Base-by-base conservation (phyloP, 805 yeast species). In the Cyberlindnera maclurae region DNA sequence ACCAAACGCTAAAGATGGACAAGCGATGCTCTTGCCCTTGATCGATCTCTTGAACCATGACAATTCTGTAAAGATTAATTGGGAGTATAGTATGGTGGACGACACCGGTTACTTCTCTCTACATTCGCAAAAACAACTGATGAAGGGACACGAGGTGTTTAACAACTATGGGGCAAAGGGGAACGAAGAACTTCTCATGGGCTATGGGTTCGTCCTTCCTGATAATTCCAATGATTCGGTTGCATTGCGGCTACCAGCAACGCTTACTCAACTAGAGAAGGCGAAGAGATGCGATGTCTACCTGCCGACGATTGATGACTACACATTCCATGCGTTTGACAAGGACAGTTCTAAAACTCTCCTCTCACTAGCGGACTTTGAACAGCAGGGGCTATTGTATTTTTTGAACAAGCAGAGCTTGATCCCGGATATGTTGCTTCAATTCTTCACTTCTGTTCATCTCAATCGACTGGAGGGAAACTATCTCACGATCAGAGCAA, bases 111-210 rank as follows among this genome's bases (percentile, higher is more conserved):
- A 32, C 31, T 55, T 55, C 32, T 34, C 53, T 2, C 33, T 55
- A 31, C 44, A 40, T 12, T 52, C 42, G 29, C 18, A 36, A 16
- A 54, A 48, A 11, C 18, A 34, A 3, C 27, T 35, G 9, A 16
- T 40, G 4, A 46, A 42, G 4, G 63, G 62, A 1, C 56, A 61
- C 1, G 82, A 85, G 54, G 46, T 89, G 1, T 81, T 62, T 55
- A 88, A 89, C 54, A 88, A 88, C 59, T 88, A 88, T 56, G 97
- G 96, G 2, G 80, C 82, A 22, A 89, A 89, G 55, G 89, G 95
- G 2, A 88, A 88, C 52, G 95, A 87, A 49, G 96, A 88, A 56
- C 60, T 88, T 13, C 60, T 88, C 5, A 62, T 82, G 55, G 95
- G 90, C 0, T 89, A 88, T 56, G 95, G 85, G 6, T 89, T 81